Conservation (phyloP, 345 rosid genomes). For the Eucalyptus viminalis region DNA sequence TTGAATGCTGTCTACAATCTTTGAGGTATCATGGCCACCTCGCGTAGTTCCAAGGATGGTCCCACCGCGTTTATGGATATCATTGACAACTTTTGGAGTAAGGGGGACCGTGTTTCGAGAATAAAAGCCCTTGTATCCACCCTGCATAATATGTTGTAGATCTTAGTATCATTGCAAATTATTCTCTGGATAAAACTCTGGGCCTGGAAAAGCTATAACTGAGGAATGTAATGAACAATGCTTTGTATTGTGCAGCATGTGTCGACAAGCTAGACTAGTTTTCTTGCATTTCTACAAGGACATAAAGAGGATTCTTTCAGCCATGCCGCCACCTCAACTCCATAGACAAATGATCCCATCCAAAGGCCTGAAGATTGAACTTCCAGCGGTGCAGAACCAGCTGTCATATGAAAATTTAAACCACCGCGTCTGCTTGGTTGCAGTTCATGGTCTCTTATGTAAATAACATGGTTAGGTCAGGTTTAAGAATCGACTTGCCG, state of each 20-base stretch:
- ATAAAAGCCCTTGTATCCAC: conserved; percentile 80
- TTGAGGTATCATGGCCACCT: conserved; percentile 66
- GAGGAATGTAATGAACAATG: neutral
- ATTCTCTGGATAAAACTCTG: neutral
- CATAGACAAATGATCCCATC: neutral
- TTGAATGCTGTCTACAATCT: conserved; percentile 80
- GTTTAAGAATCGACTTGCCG: neutral
- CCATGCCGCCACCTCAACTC: neutral
- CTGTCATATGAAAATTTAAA: neutral
- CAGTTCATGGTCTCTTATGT: neutral
- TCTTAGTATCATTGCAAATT: neutral
- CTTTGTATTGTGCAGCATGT: neutral
- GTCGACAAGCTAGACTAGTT: neutral
- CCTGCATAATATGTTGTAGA: conserved; percentile 18
- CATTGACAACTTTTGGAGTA: conserved; percentile 52
- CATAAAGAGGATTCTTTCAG: neutral
- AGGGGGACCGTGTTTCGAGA: conserved; percentile 46
- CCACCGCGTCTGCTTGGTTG: neutral
- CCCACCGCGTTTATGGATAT: conserved; percentile 78
- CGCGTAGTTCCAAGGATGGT: conserved; percentile 71
- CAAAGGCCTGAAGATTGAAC: neutral
- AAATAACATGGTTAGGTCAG: neutral
- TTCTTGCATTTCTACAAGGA: neutral
- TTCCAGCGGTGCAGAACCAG: neutral
- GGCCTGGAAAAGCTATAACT: neutral